Evolutionary conservation across 441 rosid genomes (phyloP).

Genomic region (Croton setiger): DNA sequence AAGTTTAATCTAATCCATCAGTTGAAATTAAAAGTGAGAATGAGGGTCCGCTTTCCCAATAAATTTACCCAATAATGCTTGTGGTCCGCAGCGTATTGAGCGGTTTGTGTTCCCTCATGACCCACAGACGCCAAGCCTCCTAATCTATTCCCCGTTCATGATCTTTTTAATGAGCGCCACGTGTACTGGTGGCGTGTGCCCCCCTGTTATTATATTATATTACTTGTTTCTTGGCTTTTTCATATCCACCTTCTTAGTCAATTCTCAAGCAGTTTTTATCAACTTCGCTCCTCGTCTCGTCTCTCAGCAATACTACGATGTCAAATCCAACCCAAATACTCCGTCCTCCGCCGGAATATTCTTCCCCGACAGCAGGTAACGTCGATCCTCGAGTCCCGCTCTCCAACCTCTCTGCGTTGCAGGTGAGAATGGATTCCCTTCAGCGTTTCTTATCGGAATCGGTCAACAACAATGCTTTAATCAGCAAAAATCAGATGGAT

Average conservation of each 20-base stretch:
- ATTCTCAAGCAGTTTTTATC: not conserved
- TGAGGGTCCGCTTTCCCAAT: too few species aligned
- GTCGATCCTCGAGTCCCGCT: conserved; percentile 37
- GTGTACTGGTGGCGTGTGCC: not conserved
- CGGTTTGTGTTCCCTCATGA: not conserved
- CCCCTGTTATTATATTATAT: not conserved
- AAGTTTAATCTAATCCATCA: too few species aligned
- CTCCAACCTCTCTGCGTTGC: conserved; percentile 40
- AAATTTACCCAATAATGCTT: too few species aligned
- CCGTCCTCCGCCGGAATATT: conserved; percentile 10
- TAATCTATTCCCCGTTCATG: not conserved
- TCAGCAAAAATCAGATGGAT: conserved; percentile 45
- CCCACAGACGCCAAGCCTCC: not conserved
- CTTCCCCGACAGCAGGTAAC: conserved; percentile 4
- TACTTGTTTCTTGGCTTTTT: not conserved
- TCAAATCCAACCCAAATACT: conserved; percentile 19
- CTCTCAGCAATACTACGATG: conserved; percentile 13
- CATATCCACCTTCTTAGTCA: not conserved
- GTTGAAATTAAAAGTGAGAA: too few species aligned
- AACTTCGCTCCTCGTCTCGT: not conserved
- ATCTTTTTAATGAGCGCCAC: not conserved
- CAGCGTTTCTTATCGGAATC: conserved; percentile 49
- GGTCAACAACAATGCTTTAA: conserved; percentile 38
- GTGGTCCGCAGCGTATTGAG: too few species aligned
- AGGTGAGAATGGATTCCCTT: conserved; percentile 52